Evolutionary conservation across 2,329 filamentous ascomycete genomes (phyloP).

Genomic region (Phyllosticta ampelicida): DNA sequence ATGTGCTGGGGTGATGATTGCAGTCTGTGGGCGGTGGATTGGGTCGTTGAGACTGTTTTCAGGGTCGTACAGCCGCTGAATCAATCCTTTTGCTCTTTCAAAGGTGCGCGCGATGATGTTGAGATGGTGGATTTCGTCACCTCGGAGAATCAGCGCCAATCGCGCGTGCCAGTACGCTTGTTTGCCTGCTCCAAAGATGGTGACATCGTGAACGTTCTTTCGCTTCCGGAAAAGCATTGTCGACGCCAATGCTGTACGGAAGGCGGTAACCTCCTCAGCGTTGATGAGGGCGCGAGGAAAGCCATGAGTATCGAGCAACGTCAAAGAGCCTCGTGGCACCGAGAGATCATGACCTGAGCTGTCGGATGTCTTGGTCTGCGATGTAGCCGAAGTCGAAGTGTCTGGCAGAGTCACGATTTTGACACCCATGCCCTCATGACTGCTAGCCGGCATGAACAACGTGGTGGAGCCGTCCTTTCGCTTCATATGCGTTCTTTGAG

Average conservation of each 20-base stretch:
- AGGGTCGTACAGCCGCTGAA: conserved; percentile 45
- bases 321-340: conserved; percentile 47
- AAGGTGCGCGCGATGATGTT: conserved; percentile 74
- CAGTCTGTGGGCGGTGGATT: conserved; percentile 46
- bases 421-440: conserved; percentile 48
- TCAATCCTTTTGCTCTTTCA: conserved; percentile 42
- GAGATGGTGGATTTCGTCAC: conserved; percentile 60
- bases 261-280: conserved; percentile 57
- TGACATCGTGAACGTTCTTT: conserved; percentile 59
- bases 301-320: conserved; percentile 47
- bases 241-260: conserved; percentile 54
- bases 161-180: conserved; percentile 95
- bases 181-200: conserved; percentile 77
- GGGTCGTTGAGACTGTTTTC: conserved; percentile 18
- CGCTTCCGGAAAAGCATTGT: conserved; percentile 54
- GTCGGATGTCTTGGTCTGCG: conserved; percentile 13
- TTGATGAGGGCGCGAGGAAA: conserved; percentile 53
- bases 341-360: conserved; percentile 21
- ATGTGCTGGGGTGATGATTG: conserved; percentile 58
- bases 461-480: conserved; percentile 52
- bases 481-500: conserved; percentile 49
- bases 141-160: conserved; percentile 63
- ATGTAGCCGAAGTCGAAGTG: conserved; percentile 10
- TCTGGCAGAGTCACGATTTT: conserved; percentile 48
- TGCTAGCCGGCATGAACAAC: conserved; percentile 57